A percentile compares a stretch with the other conserved stretches of the same genome.
These are phyloP conservation scores for Hygrophorus pudorinus DNA, from an alignment of 768 basidiomycete genomes.

Conservation along the genomic window DNA sequence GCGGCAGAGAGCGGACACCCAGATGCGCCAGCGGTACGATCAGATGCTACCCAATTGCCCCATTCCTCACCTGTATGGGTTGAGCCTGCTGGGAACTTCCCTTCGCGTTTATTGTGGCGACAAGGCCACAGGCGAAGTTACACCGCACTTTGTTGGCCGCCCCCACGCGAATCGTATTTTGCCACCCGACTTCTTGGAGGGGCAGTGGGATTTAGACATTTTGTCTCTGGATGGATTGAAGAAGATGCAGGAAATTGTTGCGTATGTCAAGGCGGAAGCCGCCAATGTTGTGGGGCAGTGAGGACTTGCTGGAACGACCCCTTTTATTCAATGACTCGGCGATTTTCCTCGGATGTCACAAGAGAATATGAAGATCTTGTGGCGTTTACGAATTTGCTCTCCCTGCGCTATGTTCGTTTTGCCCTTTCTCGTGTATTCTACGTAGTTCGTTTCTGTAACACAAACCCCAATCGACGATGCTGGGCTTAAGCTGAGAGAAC, in stretches of 20 bases:
- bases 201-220: conserved; percentile 24
- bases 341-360: not conserved
- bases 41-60: conserved; percentile 10
- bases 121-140: conserved; percentile 14
- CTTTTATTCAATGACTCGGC: not conserved
- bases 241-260: conserved; percentile 26
- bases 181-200: conserved; percentile 16
- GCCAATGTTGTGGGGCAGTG: conserved; percentile 2
- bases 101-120: conserved; percentile 27
- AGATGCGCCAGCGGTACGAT: conserved; percentile 8
- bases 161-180: conserved; percentile 12
- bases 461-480: too few relatives aligned
- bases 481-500: too few relatives aligned
- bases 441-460: too few relatives aligned
- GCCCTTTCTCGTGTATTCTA: too few relatives aligned
- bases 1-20: conserved; percentile 8
- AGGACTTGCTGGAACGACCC: not conserved
- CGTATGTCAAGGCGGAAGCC: conserved; percentile 17
- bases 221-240: conserved; percentile 22
- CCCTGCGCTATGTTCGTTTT: too few relatives aligned
- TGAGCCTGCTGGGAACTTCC: conserved; percentile 13
- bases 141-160: conserved; percentile 14
- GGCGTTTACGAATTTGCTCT: too few relatives aligned
- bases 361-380: too few relatives aligned
- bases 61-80: conserved; percentile 14